Base-by-base conservation (phyloP, 2,329 filamentous ascomycete genomes). In the Immersiporthe knoxdaviesiana region DNA sequence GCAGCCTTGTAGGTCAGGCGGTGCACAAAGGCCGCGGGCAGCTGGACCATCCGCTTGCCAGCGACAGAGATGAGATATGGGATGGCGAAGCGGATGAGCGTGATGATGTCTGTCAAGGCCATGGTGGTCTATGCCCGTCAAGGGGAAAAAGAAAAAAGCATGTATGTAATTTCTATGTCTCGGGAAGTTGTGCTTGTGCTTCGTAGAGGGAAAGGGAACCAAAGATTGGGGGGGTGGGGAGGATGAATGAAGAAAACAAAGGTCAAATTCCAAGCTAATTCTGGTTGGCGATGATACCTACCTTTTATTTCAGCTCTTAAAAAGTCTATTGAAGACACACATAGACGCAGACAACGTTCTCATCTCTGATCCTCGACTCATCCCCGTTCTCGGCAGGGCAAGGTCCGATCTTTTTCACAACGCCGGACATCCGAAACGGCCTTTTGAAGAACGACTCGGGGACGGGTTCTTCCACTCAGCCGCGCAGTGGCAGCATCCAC, bases 31-130 rank as follows among this genome's bases (percentile, higher is more conserved):
- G 39, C 39, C 8, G 1, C 16, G 32, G 64, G 63, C 39, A 44
- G 52, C 18, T 65, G 54, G 18, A 32, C 16, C 18, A 68, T 37
- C 3, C 54, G 50, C 11, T 21, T 60, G 21, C 63, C 16, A n/a
- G 41, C 16, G 12, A 10, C n/a, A 2, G 27, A 65, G 1, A 68
- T 0, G 1, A 68, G 2, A 4, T 50, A 65, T 10, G 66, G 66
- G 8, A 68, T 37, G 7, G 54, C 44, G 7, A 68, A 65, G 21
- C 56, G 37, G 61, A 68, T 44, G 6, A 68, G 37, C 16, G 58
- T 68, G 37, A 60, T 7, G 2, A 68, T 41, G 32, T 68, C 62
- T 27, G 30, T n/a, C 12, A 60, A 27, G 10, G 54, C 66, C 66
- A 68, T 68, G 41, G 10, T 30, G 8, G n/a, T 52, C 47, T 52